A percentile compares a stretch with the other conserved stretches of the same genome.
Evolutionary conservation across 1,284 basidiomycete species (phyloP).

Genomic region (Cerrena zonata): DNA sequence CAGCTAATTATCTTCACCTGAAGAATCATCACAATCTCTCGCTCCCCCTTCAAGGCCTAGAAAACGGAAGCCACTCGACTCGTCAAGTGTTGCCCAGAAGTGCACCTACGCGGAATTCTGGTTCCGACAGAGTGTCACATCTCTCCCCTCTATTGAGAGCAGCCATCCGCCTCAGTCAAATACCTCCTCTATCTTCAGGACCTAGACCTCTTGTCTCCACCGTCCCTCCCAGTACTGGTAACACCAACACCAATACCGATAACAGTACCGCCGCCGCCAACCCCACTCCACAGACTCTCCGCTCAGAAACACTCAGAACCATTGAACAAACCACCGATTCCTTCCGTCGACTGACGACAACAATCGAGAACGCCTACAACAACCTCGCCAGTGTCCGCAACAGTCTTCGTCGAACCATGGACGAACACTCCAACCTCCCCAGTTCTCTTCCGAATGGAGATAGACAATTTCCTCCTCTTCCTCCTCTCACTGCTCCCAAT

Average conservation of each 20-base stretch:
- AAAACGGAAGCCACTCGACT: neutral
- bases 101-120: neutral
- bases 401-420: neutral
- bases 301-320: neutral
- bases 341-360: neutral
- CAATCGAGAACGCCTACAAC: conserved; percentile 2
- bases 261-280: neutral
- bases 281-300: neutral
- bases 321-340: conserved; percentile 1
- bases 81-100: neutral
- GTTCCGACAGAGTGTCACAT: too few species aligned
- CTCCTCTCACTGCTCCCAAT: too few species aligned
- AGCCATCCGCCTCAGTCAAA: too few species aligned
- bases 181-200: too few species aligned
- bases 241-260: too few species aligned
- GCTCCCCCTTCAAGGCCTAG: conserved; percentile 2
- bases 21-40: conserved; percentile 11
- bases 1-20: conserved; percentile 7
- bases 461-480: neutral
- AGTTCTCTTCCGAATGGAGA: neutral
- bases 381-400: conserved; percentile 2
- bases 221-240: too few species aligned
- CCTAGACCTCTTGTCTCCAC: too few species aligned
- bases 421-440: too few species aligned
- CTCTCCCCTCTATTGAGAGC: too few species aligned